Evolutionary conservation across 495 filamentous ascomycete species (phyloP).

Genomic region (Penicillium cinerascens): DNA sequence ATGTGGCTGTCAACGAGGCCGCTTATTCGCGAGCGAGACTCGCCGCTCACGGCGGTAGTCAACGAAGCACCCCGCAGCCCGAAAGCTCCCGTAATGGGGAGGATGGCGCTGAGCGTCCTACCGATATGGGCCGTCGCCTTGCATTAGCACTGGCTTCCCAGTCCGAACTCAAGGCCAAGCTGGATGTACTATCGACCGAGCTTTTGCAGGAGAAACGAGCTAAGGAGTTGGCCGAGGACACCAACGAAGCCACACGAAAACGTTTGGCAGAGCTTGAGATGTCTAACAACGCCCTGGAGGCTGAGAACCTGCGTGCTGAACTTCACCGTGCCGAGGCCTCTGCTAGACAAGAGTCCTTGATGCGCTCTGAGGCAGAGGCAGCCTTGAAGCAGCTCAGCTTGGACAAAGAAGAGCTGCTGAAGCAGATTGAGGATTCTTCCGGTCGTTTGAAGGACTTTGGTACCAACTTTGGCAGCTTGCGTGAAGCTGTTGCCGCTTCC

Average conservation of each 20-base stretch:
- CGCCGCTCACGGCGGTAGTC: conserved; percentile 74
- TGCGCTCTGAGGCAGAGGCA: conserved; percentile 70
- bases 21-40: conserved; percentile 92
- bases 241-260: conserved; percentile 73
- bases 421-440: conserved; percentile 64
- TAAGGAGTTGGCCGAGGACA: conserved; percentile 83
- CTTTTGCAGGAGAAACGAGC: conserved; percentile 76
- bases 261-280: conserved; percentile 82
- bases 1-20: conserved; percentile 87
- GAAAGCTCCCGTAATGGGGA: conserved; percentile 58
- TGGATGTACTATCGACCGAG: conserved; percentile 65
- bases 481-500: conserved; percentile 75
- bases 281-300: conserved; percentile 73
- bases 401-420: conserved; percentile 77
- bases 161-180: conserved; percentile 65
- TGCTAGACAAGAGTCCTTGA: conserved; percentile 72
- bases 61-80: conserved; percentile 65
- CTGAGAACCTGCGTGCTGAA: conserved; percentile 80
- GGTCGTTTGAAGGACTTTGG: conserved; percentile 65
- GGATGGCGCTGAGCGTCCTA: conserved; percentile 60
- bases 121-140: conserved; percentile 76
- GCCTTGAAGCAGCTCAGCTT: conserved; percentile 67
- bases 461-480: conserved; percentile 68
- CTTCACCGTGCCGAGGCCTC: conserved; percentile 72
- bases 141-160: conserved; percentile 75